Conservation (phyloP, 371 early-diverging fungal genomes). For the Choanephora cucurbitarum region DNA sequence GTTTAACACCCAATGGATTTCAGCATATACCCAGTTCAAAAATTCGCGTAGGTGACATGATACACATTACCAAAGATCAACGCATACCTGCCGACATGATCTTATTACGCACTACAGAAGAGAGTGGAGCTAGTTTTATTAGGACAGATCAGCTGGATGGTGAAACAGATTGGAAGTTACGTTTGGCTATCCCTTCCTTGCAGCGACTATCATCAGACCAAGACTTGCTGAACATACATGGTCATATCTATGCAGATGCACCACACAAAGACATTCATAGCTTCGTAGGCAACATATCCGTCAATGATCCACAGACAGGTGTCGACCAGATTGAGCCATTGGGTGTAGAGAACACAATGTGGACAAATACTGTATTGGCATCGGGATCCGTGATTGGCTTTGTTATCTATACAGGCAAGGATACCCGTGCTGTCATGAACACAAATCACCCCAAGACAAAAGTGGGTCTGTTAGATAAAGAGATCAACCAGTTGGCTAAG, state of each 20-base stretch:
- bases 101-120: slow-evolving; percentile 85
- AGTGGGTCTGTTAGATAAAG: slow-evolving; percentile 92
- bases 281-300: slow-evolving; percentile 88
- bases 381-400: slow-evolving; percentile 91
- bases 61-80: slow-evolving; percentile 91
- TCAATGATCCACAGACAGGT: slow-evolving; percentile 49
- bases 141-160: slow-evolving; percentile 99
- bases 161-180: slow-evolving; percentile 99
- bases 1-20: slow-evolving; percentile 59
- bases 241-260: slow-evolving; percentile 78
- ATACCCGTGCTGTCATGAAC: slow-evolving; percentile 98
- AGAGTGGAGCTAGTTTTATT: slow-evolving; percentile 93
- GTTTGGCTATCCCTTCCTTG: slow-evolving; percentile 79
- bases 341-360: slow-evolving; percentile 93
- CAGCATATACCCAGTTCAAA: slow-evolving; percentile 79
- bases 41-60: slow-evolving; percentile 93
- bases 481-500: slow-evolving; percentile 94
- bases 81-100: slow-evolving; percentile 94
- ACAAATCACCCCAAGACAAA: slow-evolving; percentile 96
- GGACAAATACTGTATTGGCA: slow-evolving; percentile 98
- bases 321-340: slow-evolving; percentile 68
- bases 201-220: slow-evolving; percentile 72
- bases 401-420: slow-evolving; percentile 97
- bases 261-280: slow-evolving; percentile 98
- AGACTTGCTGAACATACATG: slow-evolving; percentile 61